Evolutionary conservation across 2,329 filamentous ascomycete species (phyloP).

Genomic region (Cladosporium sp.): DNA sequence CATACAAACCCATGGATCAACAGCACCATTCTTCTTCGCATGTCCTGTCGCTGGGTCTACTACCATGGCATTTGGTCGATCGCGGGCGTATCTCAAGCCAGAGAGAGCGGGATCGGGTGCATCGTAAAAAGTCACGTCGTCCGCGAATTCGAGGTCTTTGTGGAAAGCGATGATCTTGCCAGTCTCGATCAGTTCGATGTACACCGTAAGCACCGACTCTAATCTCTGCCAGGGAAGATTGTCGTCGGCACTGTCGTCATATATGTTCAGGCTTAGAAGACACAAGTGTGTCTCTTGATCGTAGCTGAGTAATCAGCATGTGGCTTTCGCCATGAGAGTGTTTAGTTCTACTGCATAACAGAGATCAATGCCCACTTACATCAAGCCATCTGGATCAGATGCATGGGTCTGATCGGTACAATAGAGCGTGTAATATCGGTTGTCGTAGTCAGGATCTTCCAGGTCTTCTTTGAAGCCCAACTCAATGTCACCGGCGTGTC

Average conservation of each 20-base stretch:
- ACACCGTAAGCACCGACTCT: conserved; percentile 1
- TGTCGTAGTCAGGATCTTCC: background rate
- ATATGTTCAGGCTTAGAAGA: background rate
- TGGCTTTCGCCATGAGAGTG: background rate
- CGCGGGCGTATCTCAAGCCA: background rate
- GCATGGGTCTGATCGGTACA: background rate
- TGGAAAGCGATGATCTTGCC: conserved; percentile 4
- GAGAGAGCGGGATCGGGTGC: background rate
- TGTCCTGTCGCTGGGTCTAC: conserved; percentile 1
- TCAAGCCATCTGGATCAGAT: background rate
- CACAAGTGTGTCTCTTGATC: background rate
- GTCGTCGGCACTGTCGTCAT: background rate
- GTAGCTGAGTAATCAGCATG: background rate
- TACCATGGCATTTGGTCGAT: conserved; percentile 1
- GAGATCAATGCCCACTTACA: background rate
- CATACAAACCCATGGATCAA: background rate
- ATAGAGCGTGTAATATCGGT: conserved; percentile 2
- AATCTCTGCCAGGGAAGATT: background rate
- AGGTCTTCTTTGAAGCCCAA: background rate
- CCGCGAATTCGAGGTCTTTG: background rate
- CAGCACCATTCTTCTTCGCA: background rate
- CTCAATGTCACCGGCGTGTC: background rate
- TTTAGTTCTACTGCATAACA: background rate
- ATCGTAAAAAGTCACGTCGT: background rate
- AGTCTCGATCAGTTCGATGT: conserved; percentile 4